Evolutionary conservation across 345 rosid species (phyloP), one percentile per base, ranked within the genome.

Genomic region (Eucalyptus cladocalyx): DNA sequence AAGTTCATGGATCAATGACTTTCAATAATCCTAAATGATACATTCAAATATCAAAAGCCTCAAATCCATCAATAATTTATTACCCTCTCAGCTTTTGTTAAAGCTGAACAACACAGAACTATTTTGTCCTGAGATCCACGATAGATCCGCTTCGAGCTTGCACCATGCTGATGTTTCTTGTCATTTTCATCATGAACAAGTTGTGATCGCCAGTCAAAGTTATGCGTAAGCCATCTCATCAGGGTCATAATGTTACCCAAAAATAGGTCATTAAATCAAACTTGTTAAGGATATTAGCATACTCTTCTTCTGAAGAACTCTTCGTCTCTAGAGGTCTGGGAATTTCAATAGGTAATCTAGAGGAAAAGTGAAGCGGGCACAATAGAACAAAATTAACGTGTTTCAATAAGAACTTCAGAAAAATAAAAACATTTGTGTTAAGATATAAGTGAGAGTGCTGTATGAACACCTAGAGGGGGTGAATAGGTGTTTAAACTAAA

Each of bases 351-450:
- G 99, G 96, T 89, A 97, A 91, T 93, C 95, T 95, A 65, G 92
- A 93, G 88, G 97, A 95, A 87, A 91, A 89, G 90, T 98, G 98
- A 87, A 92, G 92, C n/a, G 99, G 98, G 91, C 99, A 98, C 88
- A 98, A 88, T 92, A 98, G 94, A 26, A 98, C 97, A 93, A 95
- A 98, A 90, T 95, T 96, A 56, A 94, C 94, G 97, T 97, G 94
- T 91, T 69, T 69, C 69, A 83, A 86, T 53, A 42, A 56, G 42
- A 87, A 87, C 28, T 85, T 83, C 4, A 88, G 51, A 65, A 45
- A 56, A 53, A 24, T 3, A 51, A 51, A 0, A 72, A 47, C 6
- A 53, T 2, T 51, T 51, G 54, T 51, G 0, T 51, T 51, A 17
- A 17, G 54, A 86, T 45, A 43, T 48, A 23, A 40, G 54, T 23